Conservation (phyloP, 192 early-diverging fungal genomes). For the Coemansia sp. region DNA sequence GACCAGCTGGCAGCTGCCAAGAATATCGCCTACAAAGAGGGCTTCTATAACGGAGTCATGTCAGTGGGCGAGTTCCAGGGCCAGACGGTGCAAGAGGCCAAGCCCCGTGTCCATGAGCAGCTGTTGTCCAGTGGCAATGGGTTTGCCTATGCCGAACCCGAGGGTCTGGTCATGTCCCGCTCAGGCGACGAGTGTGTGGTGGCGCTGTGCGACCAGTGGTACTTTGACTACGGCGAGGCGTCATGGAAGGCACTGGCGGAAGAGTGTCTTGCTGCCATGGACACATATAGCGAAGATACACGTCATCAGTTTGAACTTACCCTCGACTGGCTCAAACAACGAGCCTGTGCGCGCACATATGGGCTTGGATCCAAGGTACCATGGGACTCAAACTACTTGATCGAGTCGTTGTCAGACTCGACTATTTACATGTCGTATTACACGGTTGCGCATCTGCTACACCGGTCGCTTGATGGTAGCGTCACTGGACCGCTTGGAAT, state of each 20-base stretch:
- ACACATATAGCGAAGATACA: conserved; percentile 78
- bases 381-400: conserved; percentile 89
- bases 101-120: conserved; percentile 73
- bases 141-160: conserved; percentile 94
- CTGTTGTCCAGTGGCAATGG: conserved; percentile 72
- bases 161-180: conserved; percentile 87
- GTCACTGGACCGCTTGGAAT: conserved; percentile 75
- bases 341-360: conserved; percentile 94
- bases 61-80: conserved; percentile 80
- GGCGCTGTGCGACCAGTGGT: conserved; percentile 96
- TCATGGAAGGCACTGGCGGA: conserved; percentile 76
- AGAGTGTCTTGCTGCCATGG: conserved; percentile 77
- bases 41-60: conserved; percentile 92
- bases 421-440: conserved; percentile 99
- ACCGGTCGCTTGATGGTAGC: conserved; percentile 82
- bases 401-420: conserved; percentile 96
- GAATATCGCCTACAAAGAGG: conserved; percentile 95
- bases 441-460: conserved; percentile 91
- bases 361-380: conserved; percentile 92
- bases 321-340: conserved; percentile 91
- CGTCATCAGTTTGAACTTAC: conserved; percentile 82
- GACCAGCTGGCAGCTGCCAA: conserved; percentile 89
- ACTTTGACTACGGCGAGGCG: conserved; percentile 94
- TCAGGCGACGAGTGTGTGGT: conserved; percentile 98
- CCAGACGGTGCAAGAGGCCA: conserved; percentile 87